Base-by-base conservation (phyloP, 352 stramenopile species). In the Phytophthora cactorum region DNA sequence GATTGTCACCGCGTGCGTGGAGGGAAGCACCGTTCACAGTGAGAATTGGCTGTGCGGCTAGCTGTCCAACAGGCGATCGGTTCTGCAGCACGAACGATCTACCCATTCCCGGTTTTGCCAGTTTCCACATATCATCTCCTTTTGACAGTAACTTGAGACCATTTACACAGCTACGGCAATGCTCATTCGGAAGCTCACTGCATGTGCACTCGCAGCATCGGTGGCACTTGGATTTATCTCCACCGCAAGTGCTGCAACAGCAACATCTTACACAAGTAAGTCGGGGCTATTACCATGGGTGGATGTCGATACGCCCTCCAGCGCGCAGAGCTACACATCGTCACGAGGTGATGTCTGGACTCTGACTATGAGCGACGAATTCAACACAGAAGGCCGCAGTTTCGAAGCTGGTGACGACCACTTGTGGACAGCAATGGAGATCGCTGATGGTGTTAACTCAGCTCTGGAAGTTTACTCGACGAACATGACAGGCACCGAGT, bases 321-420 rank as follows among this genome's bases (percentile, higher is more conserved):
- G 32, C 32, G 32, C 32, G 9, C 32, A 38, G 9, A 38, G 11
- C 32, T 38, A 38, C 32, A 38, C 32, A 38, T 38, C 32, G 32
- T 65, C 62, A 2, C 76, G 81, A 39, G 82, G 80, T 4, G 63
- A 81, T 6, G 62, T 25, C 9, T 89, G 80, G 77, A 55, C 86
- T 10, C 66, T 96, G 0, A 82, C 94, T n/a, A 98, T 97, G 88
- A 97, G 88, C 43, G 94, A 98, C 75, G 94, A 98, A 72, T 98
- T 98, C 75, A 90, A 98, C 68, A 83, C 79, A 29, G 74, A 85
- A 2, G 80, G 83, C 41, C 84, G 96, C 28, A 87, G 65, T 27
- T 98, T 99, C 70, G 52, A 78, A 50, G 93, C 98, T 34, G 94
- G 95, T 17, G 67, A 86, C 17, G 96, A 99, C 78, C 93, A 97